These are phyloP conservation scores for Anthoceros angustus DNA, from an alignment of 225 moss, liverwort and hornwort genomes.

Conservation along the genomic window DNA sequence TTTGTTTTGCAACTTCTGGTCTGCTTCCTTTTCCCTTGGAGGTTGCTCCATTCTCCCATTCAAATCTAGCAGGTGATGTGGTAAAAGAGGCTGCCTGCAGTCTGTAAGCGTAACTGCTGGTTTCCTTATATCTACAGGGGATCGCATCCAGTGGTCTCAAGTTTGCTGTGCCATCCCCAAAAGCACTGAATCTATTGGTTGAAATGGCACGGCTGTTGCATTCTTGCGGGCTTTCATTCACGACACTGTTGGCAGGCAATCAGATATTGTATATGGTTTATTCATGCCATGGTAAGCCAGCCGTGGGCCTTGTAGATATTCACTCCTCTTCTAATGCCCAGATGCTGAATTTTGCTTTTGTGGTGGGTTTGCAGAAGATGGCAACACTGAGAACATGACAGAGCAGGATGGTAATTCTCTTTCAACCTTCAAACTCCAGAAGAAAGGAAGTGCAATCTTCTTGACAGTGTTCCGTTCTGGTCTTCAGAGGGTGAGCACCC, in stretches of 20 bases:
- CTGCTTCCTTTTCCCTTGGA: background rate
- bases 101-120: background rate
- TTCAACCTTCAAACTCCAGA: too few species aligned
- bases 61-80: background rate
- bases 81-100: background rate
- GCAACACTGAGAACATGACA: background rate
- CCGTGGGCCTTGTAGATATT: background rate
- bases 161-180: background rate
- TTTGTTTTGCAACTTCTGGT: conserved; percentile 3
- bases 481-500: background rate
- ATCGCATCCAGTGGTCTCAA: background rate
- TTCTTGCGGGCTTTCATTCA: background rate
- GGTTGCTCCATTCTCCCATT: background rate
- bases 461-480: background rate
- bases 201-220: background rate
- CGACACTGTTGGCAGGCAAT: background rate
- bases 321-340: background rate
- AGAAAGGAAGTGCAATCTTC: background rate
- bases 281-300: background rate
- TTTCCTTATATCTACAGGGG: background rate
- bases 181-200: background rate
- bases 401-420: background rate
- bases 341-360: background rate
- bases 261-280: background rate
- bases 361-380: background rate